Evolutionary conservation across 78 protist species (phyloP), one percentile per base, ranked within the genome.

Genomic region (Speleostelium caveatum): DNA sequence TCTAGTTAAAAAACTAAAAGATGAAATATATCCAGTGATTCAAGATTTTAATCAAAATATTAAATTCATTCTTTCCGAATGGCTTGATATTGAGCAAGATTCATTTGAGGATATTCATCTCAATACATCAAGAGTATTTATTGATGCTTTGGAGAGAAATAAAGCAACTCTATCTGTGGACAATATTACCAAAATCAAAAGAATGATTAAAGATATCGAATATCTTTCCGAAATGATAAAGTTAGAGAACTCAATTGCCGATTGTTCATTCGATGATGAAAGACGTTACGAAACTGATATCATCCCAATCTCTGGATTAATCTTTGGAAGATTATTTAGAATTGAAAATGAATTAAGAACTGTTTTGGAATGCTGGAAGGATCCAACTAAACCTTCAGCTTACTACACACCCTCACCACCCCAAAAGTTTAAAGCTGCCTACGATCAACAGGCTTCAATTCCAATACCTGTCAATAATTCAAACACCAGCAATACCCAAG

Each of bases 181-280:
- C 16, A 76, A 76, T 33, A 33, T 76, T 16, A 10, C 32, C 24
- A 76, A 76, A 49, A 76, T 76, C 35, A 76, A 76, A n/a, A 41
- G 86, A 76, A 76, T 76, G 86, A 76, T 76, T 22, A 76, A 76
- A n/a, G 86, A 76, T 58, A 51, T 53, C 22, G 86, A 76, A 49
- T 76, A 76, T 62, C 59, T 76, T 32, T n/a, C 86, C 8, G 59
- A 51, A 49, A 76, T 76, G 86, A 58, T 76, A 16, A 60, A 58
- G 32, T 21, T 76, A 17, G 86, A 76, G 19, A 62, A 42, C 39
- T 51, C 41, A 26, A 76, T 76, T 33, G 12, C 60, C 6, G 72
- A 75, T 10, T 33, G 55, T 28, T 39, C 33, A 10, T 39, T 41
- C n/a, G 62, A 59, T 10, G 86, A 76, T 49, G 80, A 39, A 6